phyloP scores from a whole-genome alignment of 129 eudicot genomes.

The Centella asiatica region DNA sequence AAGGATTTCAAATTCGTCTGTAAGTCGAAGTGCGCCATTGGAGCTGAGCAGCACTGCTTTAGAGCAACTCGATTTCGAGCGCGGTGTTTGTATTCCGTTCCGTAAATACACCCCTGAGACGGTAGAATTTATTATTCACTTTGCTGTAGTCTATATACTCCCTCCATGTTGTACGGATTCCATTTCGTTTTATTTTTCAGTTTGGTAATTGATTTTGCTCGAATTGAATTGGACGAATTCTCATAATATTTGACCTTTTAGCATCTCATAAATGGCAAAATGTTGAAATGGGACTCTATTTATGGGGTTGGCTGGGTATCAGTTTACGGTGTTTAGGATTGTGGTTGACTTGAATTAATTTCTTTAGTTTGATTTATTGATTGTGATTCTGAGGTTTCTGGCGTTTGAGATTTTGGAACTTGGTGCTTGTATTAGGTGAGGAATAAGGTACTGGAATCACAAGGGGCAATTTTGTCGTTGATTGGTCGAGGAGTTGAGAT shows the following conservation, averaged over 20 bases:
- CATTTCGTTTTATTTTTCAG: not conserved
- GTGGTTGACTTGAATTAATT: not conserved
- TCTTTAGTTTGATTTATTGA: not conserved
- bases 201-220: not conserved
- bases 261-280: not conserved
- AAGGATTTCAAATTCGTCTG: not conserved
- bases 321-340: not conserved
- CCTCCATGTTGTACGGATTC: not conserved
- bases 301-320: not conserved
- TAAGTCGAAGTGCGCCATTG: not conserved
- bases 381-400: conserved; percentile 2
- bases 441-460: conserved; percentile 86
- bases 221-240: too few relatives aligned
- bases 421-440: conserved; percentile 63
- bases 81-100: conserved; percentile 95
- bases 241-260: too few relatives aligned
- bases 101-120: conserved; percentile 77
- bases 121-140: conserved; percentile 9
- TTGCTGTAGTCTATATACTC: not conserved
- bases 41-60: conserved; percentile 43
- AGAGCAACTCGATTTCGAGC: conserved; percentile 91
- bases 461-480: conserved; percentile 71
- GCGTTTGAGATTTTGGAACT: not conserved
- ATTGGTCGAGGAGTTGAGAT: conserved; percentile 88
- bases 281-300: not conserved